Evolutionary conservation across 306 rosid genomes (phyloP), one percentile per base, ranked within the genome.

Genomic region (Dalbergia cochinchinensis): DNA sequence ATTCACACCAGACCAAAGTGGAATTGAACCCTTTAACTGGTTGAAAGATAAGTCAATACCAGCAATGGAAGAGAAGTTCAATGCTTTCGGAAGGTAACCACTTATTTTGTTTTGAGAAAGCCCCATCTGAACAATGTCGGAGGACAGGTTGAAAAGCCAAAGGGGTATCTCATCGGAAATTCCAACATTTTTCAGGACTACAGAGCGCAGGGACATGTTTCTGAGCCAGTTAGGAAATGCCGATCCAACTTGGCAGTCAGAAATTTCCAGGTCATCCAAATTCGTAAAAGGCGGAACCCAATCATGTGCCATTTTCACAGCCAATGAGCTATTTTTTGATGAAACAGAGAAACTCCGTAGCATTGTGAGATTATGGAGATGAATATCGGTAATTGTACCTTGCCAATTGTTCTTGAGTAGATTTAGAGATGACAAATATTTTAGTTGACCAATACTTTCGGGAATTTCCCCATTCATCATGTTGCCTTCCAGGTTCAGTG

Each of bases 361-460:
- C 26, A 33, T 62, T 47, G 62, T 11, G 50, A 62, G 62, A 16
- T 75, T 47, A 11, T 62, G 48, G 62, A 75, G 62, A 62, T 75
- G 79, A 18, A 1, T 47, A 47, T 62, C 6, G 66, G 79, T 62
- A 20, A 75, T 33, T 45, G 62, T 62, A 31, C 79, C 79, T 62
- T 62, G 71, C 79, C 71, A 75, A 48, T 10, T 45, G 65, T 62
- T 75, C 7, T 75, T 4, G 8, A 11, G 71, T 4, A 75, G 37
- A 37, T 33, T 47, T 11, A 75, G 62, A 6, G 9, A 0, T n/a
- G 3, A 6, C 62, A 75, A 11, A 2, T 14, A 11, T 12, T 35
- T 47, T 16, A 75, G 71, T 45, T 62, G 79, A 75, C 71, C 71
- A 75, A 75, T 75, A 13, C 79, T 62, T 75, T 75, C 79, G 5